Percentiles rank a stretch among this genome's conserved stretches.
Evolutionary conservation across 2,329 filamentous ascomycete genomes (phyloP).

Genomic region (Penicillium sp.): DNA sequence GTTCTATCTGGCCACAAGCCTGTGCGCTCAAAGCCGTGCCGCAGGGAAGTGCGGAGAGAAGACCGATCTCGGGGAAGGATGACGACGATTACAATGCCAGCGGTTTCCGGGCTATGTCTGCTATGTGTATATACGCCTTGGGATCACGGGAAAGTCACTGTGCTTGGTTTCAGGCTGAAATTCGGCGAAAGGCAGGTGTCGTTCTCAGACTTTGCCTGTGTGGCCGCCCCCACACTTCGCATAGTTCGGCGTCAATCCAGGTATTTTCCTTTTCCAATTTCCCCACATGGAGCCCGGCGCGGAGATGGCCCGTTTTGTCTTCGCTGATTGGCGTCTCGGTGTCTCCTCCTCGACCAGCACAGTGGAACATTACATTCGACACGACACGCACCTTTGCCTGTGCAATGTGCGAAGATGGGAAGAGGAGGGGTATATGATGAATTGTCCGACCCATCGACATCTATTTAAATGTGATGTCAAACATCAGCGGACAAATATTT

Average conservation of each 20-base stretch:
- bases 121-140: not conserved
- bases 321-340: not conserved
- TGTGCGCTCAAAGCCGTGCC: not conserved
- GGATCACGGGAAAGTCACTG: not conserved
- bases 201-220: not conserved
- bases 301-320: not conserved
- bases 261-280: not conserved
- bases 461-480: not conserved
- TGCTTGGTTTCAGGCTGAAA: not conserved
- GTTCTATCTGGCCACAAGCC: not conserved
- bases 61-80: not conserved
- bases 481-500: not conserved
- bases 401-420: not conserved
- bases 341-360: not conserved
- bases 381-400: not conserved
- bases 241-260: not conserved
- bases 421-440: not conserved
- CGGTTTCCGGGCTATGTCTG: not conserved
- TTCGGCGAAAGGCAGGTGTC: not conserved
- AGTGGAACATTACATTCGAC: not conserved
- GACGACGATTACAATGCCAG: not conserved
- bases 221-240: not conserved
- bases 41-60: not conserved
- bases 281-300: not conserved
- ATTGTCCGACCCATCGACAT: not conserved